Percentiles rank a stretch among this genome's conserved stretches.
These are phyloP conservation scores for Acmispon strigosus DNA, from an alignment of 306 rosid genomes.

Conservation along the genomic window DNA sequence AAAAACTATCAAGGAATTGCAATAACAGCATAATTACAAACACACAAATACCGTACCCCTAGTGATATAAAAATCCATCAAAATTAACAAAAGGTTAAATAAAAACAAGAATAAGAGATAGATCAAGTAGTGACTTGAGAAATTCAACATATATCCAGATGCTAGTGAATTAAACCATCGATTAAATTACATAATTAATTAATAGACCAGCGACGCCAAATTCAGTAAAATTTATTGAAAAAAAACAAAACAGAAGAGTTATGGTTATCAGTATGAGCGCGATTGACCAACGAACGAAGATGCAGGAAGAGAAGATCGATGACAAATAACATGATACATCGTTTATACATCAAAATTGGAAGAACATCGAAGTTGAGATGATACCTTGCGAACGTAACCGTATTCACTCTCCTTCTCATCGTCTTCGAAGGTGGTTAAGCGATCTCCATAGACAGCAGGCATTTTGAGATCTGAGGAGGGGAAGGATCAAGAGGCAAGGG, in stretches of 20 bases:
- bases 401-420: slow-evolving; percentile 98
- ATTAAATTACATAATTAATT: not conserved
- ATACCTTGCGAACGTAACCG: slow-evolving; percentile 96
- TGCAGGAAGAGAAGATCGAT: not conserved
- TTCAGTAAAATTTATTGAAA: not conserved
- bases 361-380: not conserved
- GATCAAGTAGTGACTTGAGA: slow-evolving; percentile 1
- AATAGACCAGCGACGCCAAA: not conserved
- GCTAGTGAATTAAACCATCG: not conserved
- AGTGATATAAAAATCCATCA: not conserved
- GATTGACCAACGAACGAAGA: not conserved
- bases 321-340: not conserved
- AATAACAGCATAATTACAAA: not conserved
- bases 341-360: too few relatives aligned
- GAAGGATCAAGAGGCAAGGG: slow-evolving; percentile 35
- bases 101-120: not conserved
- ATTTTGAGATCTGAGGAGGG: slow-evolving; percentile 37
- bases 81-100: not conserved
- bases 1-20: not conserved
- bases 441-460: slow-evolving; percentile 91
- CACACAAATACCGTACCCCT: not conserved
- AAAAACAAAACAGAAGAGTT: not conserved
- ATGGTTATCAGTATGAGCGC: not conserved
- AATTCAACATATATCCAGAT: not conserved
- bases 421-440: slow-evolving; percentile 92